Conservation (phyloP, 306 rosid species). For the Purshia tridentata region DNA sequence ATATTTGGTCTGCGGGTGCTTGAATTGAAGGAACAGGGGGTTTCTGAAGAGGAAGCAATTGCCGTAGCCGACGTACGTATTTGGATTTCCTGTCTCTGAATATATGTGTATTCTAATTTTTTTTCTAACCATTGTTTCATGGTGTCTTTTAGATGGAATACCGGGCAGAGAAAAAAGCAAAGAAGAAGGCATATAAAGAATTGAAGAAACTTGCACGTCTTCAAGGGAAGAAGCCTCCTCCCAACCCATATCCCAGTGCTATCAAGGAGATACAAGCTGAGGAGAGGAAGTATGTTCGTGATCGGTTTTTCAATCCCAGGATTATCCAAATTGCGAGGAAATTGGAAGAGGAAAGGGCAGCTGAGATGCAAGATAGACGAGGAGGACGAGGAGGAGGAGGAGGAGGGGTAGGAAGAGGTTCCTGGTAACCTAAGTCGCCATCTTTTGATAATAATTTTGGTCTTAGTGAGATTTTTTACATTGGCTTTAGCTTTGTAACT, state of each 20-base stretch:
- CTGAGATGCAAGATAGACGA: conserved; percentile 39
- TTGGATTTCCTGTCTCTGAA: background rate
- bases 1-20: conserved; percentile 65
- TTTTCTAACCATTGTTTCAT: conserved; percentile 17
- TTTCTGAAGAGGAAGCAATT: conserved; percentile 74
- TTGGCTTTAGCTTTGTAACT: background rate
- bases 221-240: conserved; percentile 80
- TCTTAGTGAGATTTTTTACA: background rate
- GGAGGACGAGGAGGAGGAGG: no score
- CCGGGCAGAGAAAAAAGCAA: conserved; percentile 56
- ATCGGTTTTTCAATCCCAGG: conserved; percentile 67
- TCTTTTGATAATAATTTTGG: background rate
- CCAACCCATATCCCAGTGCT: conserved; percentile 79
- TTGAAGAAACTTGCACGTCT: conserved; percentile 69
- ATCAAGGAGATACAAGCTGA: conserved; percentile 70
- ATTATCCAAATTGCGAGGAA: conserved; percentile 48
- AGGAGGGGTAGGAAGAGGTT: conserved; percentile 24
- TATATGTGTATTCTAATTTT: background rate
- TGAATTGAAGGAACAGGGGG: conserved; percentile 72
- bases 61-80: conserved; percentile 71
- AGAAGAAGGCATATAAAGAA: conserved; percentile 68
- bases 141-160: conserved; percentile 71
- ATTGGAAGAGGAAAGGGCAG: conserved; percentile 43
- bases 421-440: background rate
- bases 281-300: conserved; percentile 71